Evolutionary conservation across 495 filamentous ascomycete species (phyloP).

Genomic region (Pseudevernia furfuracea): DNA sequence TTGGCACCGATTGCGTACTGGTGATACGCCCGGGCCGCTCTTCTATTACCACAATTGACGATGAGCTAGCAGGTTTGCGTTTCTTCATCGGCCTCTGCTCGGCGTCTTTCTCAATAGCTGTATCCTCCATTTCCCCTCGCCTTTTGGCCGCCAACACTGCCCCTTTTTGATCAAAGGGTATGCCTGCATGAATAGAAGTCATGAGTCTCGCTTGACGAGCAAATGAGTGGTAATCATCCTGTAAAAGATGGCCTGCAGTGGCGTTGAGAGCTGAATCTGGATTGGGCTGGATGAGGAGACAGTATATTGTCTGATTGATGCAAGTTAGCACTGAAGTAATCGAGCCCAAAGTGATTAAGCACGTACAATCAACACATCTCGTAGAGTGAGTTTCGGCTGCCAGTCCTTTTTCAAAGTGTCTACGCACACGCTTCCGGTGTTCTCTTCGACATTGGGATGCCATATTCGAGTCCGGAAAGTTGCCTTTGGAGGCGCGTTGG

Average conservation of each 20-base stretch:
- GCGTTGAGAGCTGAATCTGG: slow-evolving; percentile 64
- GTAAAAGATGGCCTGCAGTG: slow-evolving; percentile 52
- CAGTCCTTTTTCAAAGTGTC: slow-evolving; percentile 68
- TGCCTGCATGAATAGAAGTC: slow-evolving; percentile 57
- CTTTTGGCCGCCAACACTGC: slow-evolving; percentile 51
- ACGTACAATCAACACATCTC: slow-evolving; percentile 55
- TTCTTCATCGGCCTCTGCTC: slow-evolving; percentile 5
- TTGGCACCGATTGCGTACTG: slow-evolving; percentile 26
- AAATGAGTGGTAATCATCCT: slow-evolving; percentile 56
- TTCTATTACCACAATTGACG: slow-evolving; percentile 21
- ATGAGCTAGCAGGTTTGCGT: slow-evolving; percentile 2
- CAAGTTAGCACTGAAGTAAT: slow-evolving; percentile 6
- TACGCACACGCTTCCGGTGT: slow-evolving; percentile 59
- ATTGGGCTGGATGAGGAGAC: slow-evolving; percentile 66
- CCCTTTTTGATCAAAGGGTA: slow-evolving; percentile 40
- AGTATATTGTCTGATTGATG: slow-evolving; percentile 50
- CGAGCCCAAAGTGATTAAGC: neutral
- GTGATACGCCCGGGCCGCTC: slow-evolving; percentile 13
- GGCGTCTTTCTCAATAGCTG: slow-evolving; percentile 21
- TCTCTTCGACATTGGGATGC: slow-evolving; percentile 66
- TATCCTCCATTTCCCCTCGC: slow-evolving; percentile 48
- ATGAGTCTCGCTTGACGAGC: slow-evolving; percentile 55
- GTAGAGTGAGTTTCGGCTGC: slow-evolving; percentile 50
- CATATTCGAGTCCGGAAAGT: slow-evolving; percentile 61
- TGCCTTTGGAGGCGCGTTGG: slow-evolving; percentile 57